These are phyloP conservation scores for Sungouiozyma ichnusensis DNA, from an alignment of 805 yeast species.

Conservation along the genomic window DNA sequence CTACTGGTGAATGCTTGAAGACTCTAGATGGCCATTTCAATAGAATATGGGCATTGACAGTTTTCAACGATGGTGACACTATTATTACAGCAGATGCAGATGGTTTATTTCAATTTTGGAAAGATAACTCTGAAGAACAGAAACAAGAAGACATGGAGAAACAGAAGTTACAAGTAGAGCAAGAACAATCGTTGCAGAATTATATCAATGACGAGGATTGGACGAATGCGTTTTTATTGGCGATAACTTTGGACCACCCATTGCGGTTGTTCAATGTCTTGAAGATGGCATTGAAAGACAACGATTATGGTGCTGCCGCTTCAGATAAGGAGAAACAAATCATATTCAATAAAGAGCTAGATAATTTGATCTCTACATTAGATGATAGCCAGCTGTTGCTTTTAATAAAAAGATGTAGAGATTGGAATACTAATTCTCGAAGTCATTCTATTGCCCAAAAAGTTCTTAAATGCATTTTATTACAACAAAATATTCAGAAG, in stretches of 20 bases:
- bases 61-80: constrained; percentile 52
- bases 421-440: constrained; percentile 88
- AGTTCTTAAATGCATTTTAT: constrained; percentile 54
- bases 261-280: constrained; percentile 76
- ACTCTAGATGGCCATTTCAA: constrained; percentile 91
- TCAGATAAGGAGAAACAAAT: constrained; percentile 6
- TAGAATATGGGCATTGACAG: constrained; percentile 84
- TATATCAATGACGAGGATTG: constrained; percentile 64
- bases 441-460: constrained; percentile 75
- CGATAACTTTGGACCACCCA: constrained; percentile 82
- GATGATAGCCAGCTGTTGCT: constrained; percentile 47
- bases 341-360: constrained; percentile 41
- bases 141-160: constrained; percentile 40
- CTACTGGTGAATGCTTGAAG: constrained; percentile 64
- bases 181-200: constrained; percentile 80
- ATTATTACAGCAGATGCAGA: constrained; percentile 90
- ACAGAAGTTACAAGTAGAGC: constrained; percentile 54
- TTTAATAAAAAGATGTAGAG: constrained; percentile 69
- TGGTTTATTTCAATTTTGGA: constrained; percentile 84
- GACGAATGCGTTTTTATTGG: constrained; percentile 80
- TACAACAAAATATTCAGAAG: constrained; percentile 42
- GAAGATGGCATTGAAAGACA: constrained; percentile 41
- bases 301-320: constrained; percentile 36
- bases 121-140: constrained; percentile 72
- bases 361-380: constrained; percentile 47